Evolutionary conservation across 1,284 basidiomycete genomes (phyloP).

Genomic region (Anthracocystis panici-leucophaei): DNA sequence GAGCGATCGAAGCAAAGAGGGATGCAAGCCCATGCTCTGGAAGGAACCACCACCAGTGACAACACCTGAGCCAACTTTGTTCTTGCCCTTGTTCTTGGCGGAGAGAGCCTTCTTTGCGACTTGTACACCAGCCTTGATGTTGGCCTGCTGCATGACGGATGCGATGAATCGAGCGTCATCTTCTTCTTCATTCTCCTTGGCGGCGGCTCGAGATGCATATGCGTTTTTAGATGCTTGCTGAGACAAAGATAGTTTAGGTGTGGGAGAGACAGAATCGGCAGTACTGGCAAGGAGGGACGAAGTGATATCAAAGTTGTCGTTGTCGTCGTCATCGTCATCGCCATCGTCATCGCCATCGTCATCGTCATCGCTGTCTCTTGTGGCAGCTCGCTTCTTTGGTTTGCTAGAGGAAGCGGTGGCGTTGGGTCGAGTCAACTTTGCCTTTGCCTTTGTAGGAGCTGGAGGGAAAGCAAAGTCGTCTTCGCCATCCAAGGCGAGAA

Average conservation of each 20-base stretch:
- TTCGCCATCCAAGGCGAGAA: slow-evolving; percentile 60
- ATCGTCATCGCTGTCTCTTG: slow-evolving; percentile 12
- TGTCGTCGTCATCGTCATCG: too few relatives aligned
- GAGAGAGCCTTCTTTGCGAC: slow-evolving; percentile 59
- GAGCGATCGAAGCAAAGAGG: slow-evolving; percentile 84
- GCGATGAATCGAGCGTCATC: slow-evolving; percentile 67
- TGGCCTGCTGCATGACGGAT: slow-evolving; percentile 63
- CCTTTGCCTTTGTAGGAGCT: slow-evolving; percentile 16
- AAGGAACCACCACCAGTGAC: slow-evolving; percentile 67
- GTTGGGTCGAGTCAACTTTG: slow-evolving; percentile 16
- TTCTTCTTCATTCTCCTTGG: slow-evolving; percentile 52
- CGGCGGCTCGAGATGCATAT: slow-evolving; percentile 17
- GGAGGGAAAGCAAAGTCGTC: slow-evolving; percentile 20
- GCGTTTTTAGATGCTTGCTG: slow-evolving; percentile 13
- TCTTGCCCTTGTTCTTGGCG: slow-evolving; percentile 58
- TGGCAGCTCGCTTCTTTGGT: slow-evolving; percentile 11
- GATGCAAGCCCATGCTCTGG: slow-evolving; percentile 75
- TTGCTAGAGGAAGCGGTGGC: slow-evolving; percentile 39
- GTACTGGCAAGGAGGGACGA: slow-evolving; percentile 29
- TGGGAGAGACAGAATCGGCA: slow-evolving; percentile 13
- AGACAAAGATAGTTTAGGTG: slow-evolving; percentile 11
- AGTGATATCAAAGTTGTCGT: slow-evolving; percentile 47
- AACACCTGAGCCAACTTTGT: slow-evolving; percentile 57
- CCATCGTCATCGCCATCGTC: slow-evolving; percentile 15
- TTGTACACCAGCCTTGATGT: slow-evolving; percentile 64